Base-by-base conservation (phyloP, 2,329 filamentous ascomycete species). In the Emergomyces africanus region DNA sequence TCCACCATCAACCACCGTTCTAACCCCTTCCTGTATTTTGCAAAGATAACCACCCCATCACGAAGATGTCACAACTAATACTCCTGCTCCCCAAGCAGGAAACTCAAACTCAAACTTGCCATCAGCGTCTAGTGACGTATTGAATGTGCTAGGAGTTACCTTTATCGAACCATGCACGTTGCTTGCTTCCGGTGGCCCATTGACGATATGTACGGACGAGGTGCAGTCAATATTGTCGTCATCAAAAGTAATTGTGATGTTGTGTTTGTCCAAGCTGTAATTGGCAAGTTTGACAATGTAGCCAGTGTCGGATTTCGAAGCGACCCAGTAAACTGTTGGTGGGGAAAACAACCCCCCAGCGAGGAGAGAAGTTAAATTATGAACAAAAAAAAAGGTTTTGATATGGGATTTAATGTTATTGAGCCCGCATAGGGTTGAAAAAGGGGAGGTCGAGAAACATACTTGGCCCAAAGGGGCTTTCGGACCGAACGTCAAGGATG, bases 291-390 rank as follows among this genome's bases (percentile, higher is more conserved):
- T 71, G 41, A 71, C 57, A 25, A 65, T 66, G 56, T 68, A 67
- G 8, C 60, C 59, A 8, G 61, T 62, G 8, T 64, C 53, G 8
- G 58, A 64, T 28, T 61, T 67, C 18, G 68, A 67, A 0, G 70
- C 69, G 0, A 68, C 68, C 71, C 72, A 73, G 59, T 71, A 74
- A 74, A 74, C 41, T 42, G 61, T 48, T 50, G 61, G 4, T 60
- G 57, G 57, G 64, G n/a, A n/a, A n/a, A 64, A 46, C 33, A 25
- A 18, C 9, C 23, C 23, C 30, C 33, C 35, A 15, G 4, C 35
- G 35, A 20, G 37, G 37, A 35, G 39, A 18, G 9, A 3, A 23
- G 25, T 33, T 33, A 28, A 25, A 15, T 50, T 33, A 37, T 37
- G 35, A 2, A 50, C 15, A 50, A 33, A 14, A 9, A 37, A 37